Evolutionary conservation across 805 yeast species (phyloP).

Genomic region (Lachancea waltii): DNA sequence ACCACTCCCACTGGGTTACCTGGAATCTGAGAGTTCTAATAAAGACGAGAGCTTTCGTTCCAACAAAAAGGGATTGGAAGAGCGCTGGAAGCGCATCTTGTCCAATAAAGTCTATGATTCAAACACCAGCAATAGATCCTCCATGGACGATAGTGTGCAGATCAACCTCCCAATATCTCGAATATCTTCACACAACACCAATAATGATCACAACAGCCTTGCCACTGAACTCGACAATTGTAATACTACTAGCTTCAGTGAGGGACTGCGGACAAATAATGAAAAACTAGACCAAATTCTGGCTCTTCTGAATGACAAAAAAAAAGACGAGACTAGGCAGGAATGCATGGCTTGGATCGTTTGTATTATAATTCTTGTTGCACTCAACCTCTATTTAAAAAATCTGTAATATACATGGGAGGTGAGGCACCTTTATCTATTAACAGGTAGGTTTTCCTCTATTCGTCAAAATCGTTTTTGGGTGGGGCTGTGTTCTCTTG

Average conservation of each 20-base stretch:
- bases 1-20: slow-evolving; percentile 37
- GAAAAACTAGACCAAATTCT: slow-evolving; percentile 26
- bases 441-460: slow-evolving; percentile 7
- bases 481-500: slow-evolving; percentile 84
- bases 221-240: no score
- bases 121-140: neutral
- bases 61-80: slow-evolving; percentile 3
- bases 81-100: slow-evolving; percentile 10
- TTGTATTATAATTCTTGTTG: slow-evolving; percentile 28
- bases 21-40: slow-evolving; percentile 7
- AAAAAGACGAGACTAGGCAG: slow-evolving; percentile 1
- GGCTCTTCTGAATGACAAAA: slow-evolving; percentile 11
- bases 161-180: no score
- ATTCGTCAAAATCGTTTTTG: slow-evolving; percentile 72
- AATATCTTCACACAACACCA: no score
- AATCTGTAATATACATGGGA: slow-evolving; percentile 18
- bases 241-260: neutral
- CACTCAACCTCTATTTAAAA: slow-evolving; percentile 26
- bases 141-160: no score
- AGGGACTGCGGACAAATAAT: slow-evolving; percentile 13
- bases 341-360: slow-evolving; percentile 22
- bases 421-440: slow-evolving; percentile 1
- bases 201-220: no score
- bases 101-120: neutral
- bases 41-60: neutral